These are phyloP conservation scores for Pulveroboletus sp. DNA, from an alignment of 768 basidiomycete species.

Conservation along the genomic window DNA sequence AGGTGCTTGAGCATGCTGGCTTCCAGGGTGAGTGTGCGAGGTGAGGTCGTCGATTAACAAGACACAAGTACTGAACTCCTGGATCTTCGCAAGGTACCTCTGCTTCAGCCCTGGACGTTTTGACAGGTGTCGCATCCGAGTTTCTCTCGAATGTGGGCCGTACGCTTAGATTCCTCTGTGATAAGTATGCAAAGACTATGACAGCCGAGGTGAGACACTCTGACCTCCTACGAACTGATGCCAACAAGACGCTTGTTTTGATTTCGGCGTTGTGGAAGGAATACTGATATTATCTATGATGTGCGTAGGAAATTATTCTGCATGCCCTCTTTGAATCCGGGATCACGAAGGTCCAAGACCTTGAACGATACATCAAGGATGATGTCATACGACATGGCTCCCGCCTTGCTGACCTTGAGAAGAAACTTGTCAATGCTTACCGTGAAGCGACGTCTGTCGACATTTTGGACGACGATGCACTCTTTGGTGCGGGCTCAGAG, in stretches of 20 bases:
- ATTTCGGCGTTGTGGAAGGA: not conserved
- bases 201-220: slow-evolving; percentile 64
- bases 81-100: slow-evolving; percentile 54
- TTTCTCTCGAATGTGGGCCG: slow-evolving; percentile 83
- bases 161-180: slow-evolving; percentile 75
- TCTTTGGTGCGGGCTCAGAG: slow-evolving; percentile 44
- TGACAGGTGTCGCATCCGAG: slow-evolving; percentile 72
- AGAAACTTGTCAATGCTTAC: slow-evolving; percentile 81
- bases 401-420: slow-evolving; percentile 73
- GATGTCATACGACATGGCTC: slow-evolving; percentile 80
- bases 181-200: slow-evolving; percentile 79
- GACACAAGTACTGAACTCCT: slow-evolving; percentile 2
- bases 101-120: slow-evolving; percentile 68
- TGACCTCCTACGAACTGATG: not conserved
- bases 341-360: slow-evolving; percentile 65
- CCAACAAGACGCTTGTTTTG: not conserved
- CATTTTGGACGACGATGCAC: slow-evolving; percentile 45
- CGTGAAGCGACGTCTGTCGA: slow-evolving; percentile 58
- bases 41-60: not conserved
- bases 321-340: slow-evolving; percentile 92
- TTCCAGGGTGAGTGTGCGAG: slow-evolving; percentile 69
- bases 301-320: slow-evolving; percentile 81
- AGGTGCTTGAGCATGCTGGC: slow-evolving; percentile 83
- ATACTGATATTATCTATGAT: slow-evolving; percentile 4
- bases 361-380: slow-evolving; percentile 85